A percentile compares a stretch with the other conserved stretches of the same genome.
These are phyloP conservation scores for Exophiala mesophila DNA, from an alignment of 2,329 filamentous ascomycete genomes.

Conservation along the genomic window DNA sequence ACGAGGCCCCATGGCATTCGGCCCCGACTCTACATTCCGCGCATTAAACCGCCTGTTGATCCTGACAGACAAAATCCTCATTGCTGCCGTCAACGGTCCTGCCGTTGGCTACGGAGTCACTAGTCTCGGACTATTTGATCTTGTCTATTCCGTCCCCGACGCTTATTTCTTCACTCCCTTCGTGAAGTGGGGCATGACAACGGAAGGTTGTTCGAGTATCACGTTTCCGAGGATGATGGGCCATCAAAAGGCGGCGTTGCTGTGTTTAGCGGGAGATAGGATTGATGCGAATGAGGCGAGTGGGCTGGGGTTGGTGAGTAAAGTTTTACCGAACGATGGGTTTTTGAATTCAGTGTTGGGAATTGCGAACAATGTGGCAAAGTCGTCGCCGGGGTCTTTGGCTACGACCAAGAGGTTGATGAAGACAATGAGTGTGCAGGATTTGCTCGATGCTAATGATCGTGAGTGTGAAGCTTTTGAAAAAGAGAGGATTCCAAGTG, in stretches of 20 bases:
- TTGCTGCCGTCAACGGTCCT: slow-evolving; percentile 86
- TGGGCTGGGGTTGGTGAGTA: slow-evolving; percentile 12
- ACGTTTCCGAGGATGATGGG: slow-evolving; percentile 16
- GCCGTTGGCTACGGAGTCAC: slow-evolving; percentile 83
- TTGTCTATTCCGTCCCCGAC: slow-evolving; percentile 78
- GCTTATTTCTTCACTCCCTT: slow-evolving; percentile 88
- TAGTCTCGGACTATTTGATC: slow-evolving; percentile 75
- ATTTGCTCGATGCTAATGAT: slow-evolving; percentile 14
- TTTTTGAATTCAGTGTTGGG: slow-evolving; percentile 12
- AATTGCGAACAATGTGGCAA: slow-evolving; percentile 11
- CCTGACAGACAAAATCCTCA: slow-evolving; percentile 85
- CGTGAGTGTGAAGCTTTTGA: slow-evolving; percentile 2
- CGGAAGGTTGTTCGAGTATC: slow-evolving; percentile 72
- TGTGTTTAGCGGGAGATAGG: slow-evolving; percentile 15
- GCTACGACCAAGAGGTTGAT: slow-evolving; percentile 13
- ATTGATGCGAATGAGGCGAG: slow-evolving; percentile 12
- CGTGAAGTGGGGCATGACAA: slow-evolving; percentile 77
- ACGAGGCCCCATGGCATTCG: neutral
- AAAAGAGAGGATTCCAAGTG: neutral
- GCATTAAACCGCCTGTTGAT: slow-evolving; percentile 12
- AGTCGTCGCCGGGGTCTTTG: slow-evolving; percentile 9
- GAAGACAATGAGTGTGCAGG: slow-evolving; percentile 6
- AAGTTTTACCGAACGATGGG: slow-evolving; percentile 10
- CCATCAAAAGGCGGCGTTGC: slow-evolving; percentile 15
- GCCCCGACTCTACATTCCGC: neutral